These are phyloP conservation scores for Corynespora cassiicola DNA, from an alignment of 2,329 filamentous ascomycete genomes.

Conservation along the genomic window DNA sequence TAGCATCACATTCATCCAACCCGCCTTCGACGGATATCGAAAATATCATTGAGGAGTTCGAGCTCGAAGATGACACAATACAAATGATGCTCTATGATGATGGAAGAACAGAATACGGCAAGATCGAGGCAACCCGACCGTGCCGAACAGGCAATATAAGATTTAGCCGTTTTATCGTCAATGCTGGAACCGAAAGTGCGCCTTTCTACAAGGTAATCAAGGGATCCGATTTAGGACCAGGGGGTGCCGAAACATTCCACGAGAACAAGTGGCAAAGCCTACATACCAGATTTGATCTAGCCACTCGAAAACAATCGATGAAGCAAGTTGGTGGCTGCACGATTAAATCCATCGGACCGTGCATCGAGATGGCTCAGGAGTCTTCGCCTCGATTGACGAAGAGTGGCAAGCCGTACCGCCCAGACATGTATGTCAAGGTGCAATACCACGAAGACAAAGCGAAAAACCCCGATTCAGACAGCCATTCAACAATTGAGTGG, in stretches of 20 bases:
- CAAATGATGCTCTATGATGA: too few species aligned
- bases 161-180: conserved; percentile 2
- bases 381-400: neutral
- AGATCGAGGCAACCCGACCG: conserved; percentile 1
- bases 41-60: too few species aligned
- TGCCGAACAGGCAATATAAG: neutral
- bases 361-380: conserved; percentile 1
- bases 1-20: too few species aligned
- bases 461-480: neutral
- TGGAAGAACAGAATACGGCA: too few species aligned
- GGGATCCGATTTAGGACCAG: neutral
- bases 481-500: neutral
- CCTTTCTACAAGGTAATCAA: conserved; percentile 3
- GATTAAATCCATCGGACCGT: neutral
- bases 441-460: neutral
- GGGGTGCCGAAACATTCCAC: too few species aligned
- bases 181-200: neutral
- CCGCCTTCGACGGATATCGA: too few species aligned
- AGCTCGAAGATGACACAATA: too few species aligned
- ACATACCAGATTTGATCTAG: too few species aligned
- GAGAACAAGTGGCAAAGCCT: too few species aligned
- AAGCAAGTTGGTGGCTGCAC: too few species aligned
- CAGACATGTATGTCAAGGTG: conserved; percentile 1
- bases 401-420: conserved; percentile 1
- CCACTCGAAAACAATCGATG: too few species aligned